Conservation (phyloP, 2,329 filamentous ascomycete species). For the Ophiostoma angusticollis region DNA sequence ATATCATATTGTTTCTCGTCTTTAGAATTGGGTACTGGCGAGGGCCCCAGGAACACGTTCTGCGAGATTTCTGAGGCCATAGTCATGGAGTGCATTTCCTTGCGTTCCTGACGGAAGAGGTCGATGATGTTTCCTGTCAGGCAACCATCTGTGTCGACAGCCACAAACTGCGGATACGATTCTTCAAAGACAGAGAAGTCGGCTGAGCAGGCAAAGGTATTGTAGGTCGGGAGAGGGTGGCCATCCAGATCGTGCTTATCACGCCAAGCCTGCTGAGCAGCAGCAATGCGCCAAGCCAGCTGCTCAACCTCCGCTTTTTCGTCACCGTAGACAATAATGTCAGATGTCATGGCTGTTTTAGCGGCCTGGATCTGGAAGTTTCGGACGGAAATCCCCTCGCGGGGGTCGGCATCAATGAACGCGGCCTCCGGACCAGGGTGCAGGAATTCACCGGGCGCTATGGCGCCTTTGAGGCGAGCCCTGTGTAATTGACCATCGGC, state of each 20-base stretch:
- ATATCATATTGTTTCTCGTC: slow-evolving; percentile 62
- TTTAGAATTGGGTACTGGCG: slow-evolving; percentile 53
- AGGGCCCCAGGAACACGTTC: slow-evolving; percentile 85
- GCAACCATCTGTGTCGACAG: slow-evolving; percentile 57
- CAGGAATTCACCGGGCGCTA: slow-evolving; percentile 70
- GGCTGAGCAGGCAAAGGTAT: slow-evolving; percentile 64
- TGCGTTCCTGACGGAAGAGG: slow-evolving; percentile 76
- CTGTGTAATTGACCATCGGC: slow-evolving; percentile 65
- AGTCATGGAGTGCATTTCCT: slow-evolving; percentile 92
- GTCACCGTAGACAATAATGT: slow-evolving; percentile 86
- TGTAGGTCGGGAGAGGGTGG: slow-evolving; percentile 52
- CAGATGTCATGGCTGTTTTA: slow-evolving; percentile 77
- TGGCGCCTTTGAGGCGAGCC: slow-evolving; percentile 73
- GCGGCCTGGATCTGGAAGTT: slow-evolving; percentile 95
- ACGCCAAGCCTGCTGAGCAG: slow-evolving; percentile 66
- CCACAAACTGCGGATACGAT: slow-evolving; percentile 55
- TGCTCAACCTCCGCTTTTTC: slow-evolving; percentile 48
- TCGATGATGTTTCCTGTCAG: slow-evolving; percentile 71
- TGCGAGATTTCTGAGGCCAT: slow-evolving; percentile 74
- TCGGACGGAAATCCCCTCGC: slow-evolving; percentile 82
- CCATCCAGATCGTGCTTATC: slow-evolving; percentile 46
- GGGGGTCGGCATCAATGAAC: slow-evolving; percentile 76
- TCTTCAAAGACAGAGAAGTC: slow-evolving; percentile 61
- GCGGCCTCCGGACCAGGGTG: slow-evolving; percentile 35
- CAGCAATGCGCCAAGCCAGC: slow-evolving; percentile 55